Percentiles rank a stretch among this genome's conserved stretches.
Evolutionary conservation across 1,284 basidiomycete species (phyloP).

Genomic region (Boletellus deceptivus): DNA sequence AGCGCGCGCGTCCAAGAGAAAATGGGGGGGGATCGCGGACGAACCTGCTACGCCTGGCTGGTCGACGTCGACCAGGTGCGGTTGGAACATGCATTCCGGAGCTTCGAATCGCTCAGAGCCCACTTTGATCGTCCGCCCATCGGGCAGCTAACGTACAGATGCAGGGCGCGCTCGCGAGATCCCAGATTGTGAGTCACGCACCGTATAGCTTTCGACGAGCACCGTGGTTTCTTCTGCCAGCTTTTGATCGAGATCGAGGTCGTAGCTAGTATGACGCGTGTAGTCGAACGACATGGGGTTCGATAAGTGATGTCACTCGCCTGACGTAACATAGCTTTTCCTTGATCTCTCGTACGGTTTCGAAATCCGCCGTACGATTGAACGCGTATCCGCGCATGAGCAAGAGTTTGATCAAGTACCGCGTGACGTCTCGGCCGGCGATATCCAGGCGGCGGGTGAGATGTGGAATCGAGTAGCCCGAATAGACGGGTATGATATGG

Average conservation of each 20-base stretch:
- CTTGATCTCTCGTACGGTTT: slow-evolving; percentile 98
- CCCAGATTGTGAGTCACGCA: slow-evolving; percentile 36
- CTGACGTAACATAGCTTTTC: slow-evolving; percentile 98
- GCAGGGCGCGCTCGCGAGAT: neutral
- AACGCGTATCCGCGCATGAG: slow-evolving; percentile 99
- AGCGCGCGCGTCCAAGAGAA: neutral
- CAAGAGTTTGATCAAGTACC: slow-evolving; percentile 97
- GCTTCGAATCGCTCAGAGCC: slow-evolving; percentile 99
- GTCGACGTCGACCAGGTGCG: slow-evolving; percentile 95
- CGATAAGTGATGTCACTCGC: slow-evolving; percentile 40
- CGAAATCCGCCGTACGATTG: slow-evolving; percentile 98
- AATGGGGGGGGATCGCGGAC: slow-evolving; percentile 17
- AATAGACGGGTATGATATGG: slow-evolving; percentile 98
- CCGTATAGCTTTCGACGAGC: slow-evolving; percentile 94
- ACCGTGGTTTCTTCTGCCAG: slow-evolving; percentile 96
- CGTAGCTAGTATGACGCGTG: slow-evolving; percentile 60
- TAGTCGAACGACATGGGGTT: neutral
- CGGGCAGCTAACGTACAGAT: slow-evolving; percentile 69
- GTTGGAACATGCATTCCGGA: slow-evolving; percentile 99
- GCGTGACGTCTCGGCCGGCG: slow-evolving; percentile 96
- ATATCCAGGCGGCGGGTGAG: slow-evolving; percentile 94
- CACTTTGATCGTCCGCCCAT: slow-evolving; percentile 95
- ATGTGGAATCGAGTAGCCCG: slow-evolving; percentile 94
- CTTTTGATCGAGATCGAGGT: slow-evolving; percentile 91
- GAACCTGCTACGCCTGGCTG: slow-evolving; percentile 93